Evolutionary conservation across 176 grass and related monocot species (phyloP).

Genomic region (Olyra latifolia): DNA sequence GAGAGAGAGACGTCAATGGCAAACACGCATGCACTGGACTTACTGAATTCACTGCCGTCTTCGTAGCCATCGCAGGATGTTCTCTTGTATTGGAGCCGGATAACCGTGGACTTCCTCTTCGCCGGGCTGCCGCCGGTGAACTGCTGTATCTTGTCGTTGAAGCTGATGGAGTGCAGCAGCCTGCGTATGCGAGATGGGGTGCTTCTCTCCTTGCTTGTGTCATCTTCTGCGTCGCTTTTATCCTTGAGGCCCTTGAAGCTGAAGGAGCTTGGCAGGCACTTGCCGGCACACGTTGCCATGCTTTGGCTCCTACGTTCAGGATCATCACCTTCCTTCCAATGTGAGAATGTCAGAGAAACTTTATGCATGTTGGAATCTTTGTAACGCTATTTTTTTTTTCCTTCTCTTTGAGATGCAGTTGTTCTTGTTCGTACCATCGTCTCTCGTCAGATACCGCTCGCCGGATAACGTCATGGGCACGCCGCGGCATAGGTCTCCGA

Average conservation of each 20-base stretch:
- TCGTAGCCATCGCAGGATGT: slow-evolving; percentile 65
- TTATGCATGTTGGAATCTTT: background rate
- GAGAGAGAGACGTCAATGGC: background rate
- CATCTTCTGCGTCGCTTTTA: slow-evolving; percentile 51
- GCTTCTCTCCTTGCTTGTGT: slow-evolving; percentile 51
- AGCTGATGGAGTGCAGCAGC: slow-evolving; percentile 77
- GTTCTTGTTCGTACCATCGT: slow-evolving; percentile 32
- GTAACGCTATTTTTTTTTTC: background rate
- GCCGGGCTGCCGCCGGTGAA: slow-evolving; percentile 49
- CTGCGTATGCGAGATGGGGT: slow-evolving; percentile 54
- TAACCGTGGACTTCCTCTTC: slow-evolving; percentile 78
- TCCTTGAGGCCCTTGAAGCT: slow-evolving; percentile 65
- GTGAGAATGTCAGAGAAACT: slow-evolving; percentile 33
- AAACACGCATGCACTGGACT: slow-evolving; percentile 10
- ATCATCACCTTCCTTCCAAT: slow-evolving; percentile 48
- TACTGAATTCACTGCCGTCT: slow-evolving; percentile 56
- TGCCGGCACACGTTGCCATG: slow-evolving; percentile 29
- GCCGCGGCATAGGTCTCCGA: slow-evolving; percentile 47
- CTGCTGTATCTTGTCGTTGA: slow-evolving; percentile 71
- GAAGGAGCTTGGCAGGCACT: slow-evolving; percentile 44
- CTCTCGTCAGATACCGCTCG: slow-evolving; percentile 70
- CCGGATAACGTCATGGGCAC: slow-evolving; percentile 61
- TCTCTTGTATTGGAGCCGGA: slow-evolving; percentile 83
- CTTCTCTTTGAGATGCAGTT: background rate
- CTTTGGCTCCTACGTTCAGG: slow-evolving; percentile 47